A percentile compares a stretch with the other conserved stretches of the same genome.
These are phyloP conservation scores for Cladosporium sp. DNA, from an alignment of 2,329 filamentous ascomycete species.

Conservation along the genomic window DNA sequence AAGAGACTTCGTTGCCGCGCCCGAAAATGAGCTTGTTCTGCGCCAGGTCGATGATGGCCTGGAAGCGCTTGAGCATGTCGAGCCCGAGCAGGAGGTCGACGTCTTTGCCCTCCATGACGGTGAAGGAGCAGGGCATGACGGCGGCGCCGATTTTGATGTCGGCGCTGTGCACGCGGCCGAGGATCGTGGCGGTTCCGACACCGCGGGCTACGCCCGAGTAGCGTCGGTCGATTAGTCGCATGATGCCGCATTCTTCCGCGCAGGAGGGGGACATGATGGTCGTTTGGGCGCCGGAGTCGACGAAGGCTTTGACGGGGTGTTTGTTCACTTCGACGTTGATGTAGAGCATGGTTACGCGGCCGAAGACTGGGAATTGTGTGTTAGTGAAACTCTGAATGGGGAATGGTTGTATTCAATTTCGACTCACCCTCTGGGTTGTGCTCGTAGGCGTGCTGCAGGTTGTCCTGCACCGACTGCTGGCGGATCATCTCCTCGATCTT, in stretches of 20 bases:
- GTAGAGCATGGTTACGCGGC: slow-evolving; percentile 92
- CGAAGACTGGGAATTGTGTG: slow-evolving; percentile 75
- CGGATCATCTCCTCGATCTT: slow-evolving; percentile 97
- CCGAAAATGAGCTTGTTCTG: slow-evolving; percentile 78
- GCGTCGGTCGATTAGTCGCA: slow-evolving; percentile 88
- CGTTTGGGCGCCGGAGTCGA: slow-evolving; percentile 94
- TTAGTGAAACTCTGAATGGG: no score
- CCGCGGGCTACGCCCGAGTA: slow-evolving; percentile 90
- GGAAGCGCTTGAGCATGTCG: slow-evolving; percentile 96
- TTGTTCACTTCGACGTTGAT: slow-evolving; percentile 94
- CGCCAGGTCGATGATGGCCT: slow-evolving; percentile 84
- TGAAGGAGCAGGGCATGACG: slow-evolving; percentile 91
- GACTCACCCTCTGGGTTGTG: slow-evolving; percentile 98
- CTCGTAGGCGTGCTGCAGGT: slow-evolving; percentile 93
- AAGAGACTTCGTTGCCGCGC: slow-evolving; percentile 73
- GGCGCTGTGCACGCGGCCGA: slow-evolving; percentile 91
- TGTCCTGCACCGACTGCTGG: slow-evolving; percentile 90
- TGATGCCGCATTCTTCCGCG: slow-evolving; percentile 89
- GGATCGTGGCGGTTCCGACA: slow-evolving; percentile 89
- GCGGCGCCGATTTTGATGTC: slow-evolving; percentile 89
- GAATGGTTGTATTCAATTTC: slow-evolving; percentile 30
- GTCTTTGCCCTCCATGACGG: slow-evolving; percentile 98
- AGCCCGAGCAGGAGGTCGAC: slow-evolving; percentile 90
- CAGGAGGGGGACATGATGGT: slow-evolving; percentile 98
- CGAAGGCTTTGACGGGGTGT: slow-evolving; percentile 87